Percentiles rank a stretch among this genome's conserved stretches.
These are phyloP conservation scores for Daedaleopsis sinensis DNA, from an alignment of 768 basidiomycete species.

Conservation along the genomic window DNA sequence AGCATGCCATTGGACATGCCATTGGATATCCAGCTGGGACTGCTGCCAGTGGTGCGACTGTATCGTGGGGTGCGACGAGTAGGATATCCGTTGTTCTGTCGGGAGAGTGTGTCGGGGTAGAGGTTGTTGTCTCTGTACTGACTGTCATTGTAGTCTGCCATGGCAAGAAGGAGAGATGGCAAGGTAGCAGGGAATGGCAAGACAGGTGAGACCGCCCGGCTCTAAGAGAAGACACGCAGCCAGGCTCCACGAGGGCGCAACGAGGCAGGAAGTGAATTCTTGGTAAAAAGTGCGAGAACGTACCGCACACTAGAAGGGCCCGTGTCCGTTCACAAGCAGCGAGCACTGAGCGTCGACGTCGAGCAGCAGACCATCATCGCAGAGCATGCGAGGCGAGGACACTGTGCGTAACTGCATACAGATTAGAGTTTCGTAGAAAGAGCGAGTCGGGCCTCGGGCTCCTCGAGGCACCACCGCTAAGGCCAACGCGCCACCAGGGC, in stretches of 20 bases:
- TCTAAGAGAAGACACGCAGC: slow-evolving; percentile 2
- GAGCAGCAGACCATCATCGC: no score
- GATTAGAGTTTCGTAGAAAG: no score
- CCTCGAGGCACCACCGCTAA: not conserved
- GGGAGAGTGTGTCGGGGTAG: slow-evolving; percentile 16
- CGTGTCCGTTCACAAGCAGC: not conserved
- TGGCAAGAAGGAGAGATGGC: slow-evolving; percentile 13
- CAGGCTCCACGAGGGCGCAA: slow-evolving; percentile 18
- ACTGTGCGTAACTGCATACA: no score
- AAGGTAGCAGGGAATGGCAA: not conserved
- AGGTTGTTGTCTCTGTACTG: slow-evolving; percentile 9
- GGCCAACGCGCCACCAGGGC: not conserved
- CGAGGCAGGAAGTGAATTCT: slow-evolving; percentile 13
- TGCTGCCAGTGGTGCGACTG: slow-evolving; percentile 8
- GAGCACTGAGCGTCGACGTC: not conserved
- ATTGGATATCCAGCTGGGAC: slow-evolving; percentile 19
- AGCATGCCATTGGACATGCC: slow-evolving; percentile 19
- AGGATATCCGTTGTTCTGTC: slow-evolving; percentile 5
- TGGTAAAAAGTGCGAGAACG: not conserved
- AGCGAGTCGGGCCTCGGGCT: no score
- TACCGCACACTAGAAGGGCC: not conserved
- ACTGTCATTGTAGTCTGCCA: slow-evolving; percentile 17
- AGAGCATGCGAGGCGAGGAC: no score
- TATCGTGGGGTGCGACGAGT: slow-evolving; percentile 15
- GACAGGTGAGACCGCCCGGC: not conserved